These are phyloP conservation scores for Candida glucosophila DNA, from an alignment of 1,139 yeast species.

Conservation along the genomic window DNA sequence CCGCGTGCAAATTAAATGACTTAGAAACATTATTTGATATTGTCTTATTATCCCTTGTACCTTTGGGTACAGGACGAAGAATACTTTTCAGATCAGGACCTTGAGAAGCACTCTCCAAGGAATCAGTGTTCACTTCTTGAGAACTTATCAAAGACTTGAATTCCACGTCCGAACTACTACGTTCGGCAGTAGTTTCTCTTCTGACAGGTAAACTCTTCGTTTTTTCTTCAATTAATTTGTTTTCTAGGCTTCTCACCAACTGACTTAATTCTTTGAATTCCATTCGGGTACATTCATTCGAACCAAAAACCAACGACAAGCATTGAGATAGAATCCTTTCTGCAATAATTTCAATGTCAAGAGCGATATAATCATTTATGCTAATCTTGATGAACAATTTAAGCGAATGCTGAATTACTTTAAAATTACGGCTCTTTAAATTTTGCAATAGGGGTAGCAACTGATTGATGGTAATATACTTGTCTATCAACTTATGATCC, in stretches of 20 bases:
- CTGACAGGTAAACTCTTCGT: constrained; percentile 2
- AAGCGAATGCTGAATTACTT: constrained; percentile 51
- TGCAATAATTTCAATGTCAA: constrained; percentile 29
- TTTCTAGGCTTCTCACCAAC: constrained; percentile 21
- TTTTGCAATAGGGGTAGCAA: constrained; percentile 66
- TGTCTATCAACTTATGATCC: constrained; percentile 55
- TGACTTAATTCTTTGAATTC: constrained; percentile 27
- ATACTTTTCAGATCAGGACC: too few species aligned
- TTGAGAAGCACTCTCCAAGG: too few species aligned
- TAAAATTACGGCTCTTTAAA: constrained; percentile 70
- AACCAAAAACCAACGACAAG: constrained; percentile 29
- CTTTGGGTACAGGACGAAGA: too few species aligned
- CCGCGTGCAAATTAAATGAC: constrained; percentile 14
- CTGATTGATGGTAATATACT: constrained; percentile 64
- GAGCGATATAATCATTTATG: constrained; percentile 25
- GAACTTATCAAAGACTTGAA: too few species aligned
- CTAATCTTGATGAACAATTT: constrained; percentile 41
- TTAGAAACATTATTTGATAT: constrained; percentile 2
- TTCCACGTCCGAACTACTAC: too few species aligned
- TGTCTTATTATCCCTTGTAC: too few species aligned
- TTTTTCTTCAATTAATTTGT: constrained; percentile 6
- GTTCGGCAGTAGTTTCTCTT: too few species aligned
- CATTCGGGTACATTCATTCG: constrained; percentile 29
- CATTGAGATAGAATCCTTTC: constrained; percentile 33
- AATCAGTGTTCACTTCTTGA: too few species aligned